Evolutionary conservation across 176 grass and related monocot genomes (phyloP).

Genomic region (Tillandsia fasciculata): DNA sequence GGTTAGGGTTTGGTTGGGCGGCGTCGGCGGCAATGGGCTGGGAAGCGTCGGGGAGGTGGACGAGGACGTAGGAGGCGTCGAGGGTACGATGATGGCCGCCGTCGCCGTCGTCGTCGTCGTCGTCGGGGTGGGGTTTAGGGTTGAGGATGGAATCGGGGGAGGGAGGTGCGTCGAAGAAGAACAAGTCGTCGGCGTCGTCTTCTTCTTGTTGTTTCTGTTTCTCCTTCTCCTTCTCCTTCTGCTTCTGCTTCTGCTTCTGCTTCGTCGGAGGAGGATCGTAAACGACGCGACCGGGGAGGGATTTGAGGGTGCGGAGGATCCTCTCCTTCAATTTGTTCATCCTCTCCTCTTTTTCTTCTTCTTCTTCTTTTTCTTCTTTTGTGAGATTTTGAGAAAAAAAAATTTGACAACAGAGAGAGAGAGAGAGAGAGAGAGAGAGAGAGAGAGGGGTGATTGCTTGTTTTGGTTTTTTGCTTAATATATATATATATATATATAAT

Average conservation of each 20-base stretch:
- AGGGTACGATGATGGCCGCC: not conserved
- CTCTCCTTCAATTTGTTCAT: constrained; percentile 45
- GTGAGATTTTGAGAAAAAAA: not conserved
- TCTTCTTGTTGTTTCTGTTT: constrained; percentile 22
- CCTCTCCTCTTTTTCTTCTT: constrained; percentile 11
- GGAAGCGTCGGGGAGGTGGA: not conserved
- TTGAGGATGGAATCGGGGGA: constrained; percentile 6
- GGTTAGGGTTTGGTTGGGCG: too few relatives aligned
- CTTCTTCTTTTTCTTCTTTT: not conserved
- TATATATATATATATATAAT: too few relatives aligned
- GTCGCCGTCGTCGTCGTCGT: too few relatives aligned
- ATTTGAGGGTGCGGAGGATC: constrained; percentile 41
- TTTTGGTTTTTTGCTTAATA: too few relatives aligned
- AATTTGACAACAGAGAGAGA: constrained; percentile 15
- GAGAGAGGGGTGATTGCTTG: constrained; percentile 1
- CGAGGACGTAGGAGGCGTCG: constrained; percentile 31
- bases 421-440: not conserved
- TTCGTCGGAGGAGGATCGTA: not conserved
- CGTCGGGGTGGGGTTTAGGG: not conserved
- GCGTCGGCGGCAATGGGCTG: not conserved
- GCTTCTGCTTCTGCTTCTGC: too few relatives aligned
- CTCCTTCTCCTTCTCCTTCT: not conserved
- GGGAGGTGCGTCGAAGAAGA: constrained; percentile 29
- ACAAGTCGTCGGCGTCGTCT: constrained; percentile 25
- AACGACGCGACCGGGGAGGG: constrained; percentile 6